Evolutionary conservation across 192 early-diverging fungal genomes (phyloP), one percentile per base, ranked within the genome.

Genomic region (Kickxella alabastrina): DNA sequence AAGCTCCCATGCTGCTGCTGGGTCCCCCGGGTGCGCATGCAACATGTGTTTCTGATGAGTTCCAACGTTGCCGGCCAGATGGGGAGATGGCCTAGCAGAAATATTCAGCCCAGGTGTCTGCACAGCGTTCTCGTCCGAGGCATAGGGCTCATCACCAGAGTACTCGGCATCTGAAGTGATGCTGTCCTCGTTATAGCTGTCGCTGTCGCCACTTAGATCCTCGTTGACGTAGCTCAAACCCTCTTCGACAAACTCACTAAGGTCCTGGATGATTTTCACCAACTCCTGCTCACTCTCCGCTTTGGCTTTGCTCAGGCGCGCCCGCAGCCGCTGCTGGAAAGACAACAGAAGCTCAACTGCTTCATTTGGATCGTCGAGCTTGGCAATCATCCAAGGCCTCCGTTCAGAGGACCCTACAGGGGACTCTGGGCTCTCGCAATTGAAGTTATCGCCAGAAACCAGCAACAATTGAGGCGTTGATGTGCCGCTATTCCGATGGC

Each of bases 141-240:
- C n/a, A n/a, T n/a, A 26, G 28, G 25, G 39, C 10, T 17, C 44
- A 13, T 17, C 25, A 24, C 43, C 49, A 0, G 24, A 49, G 18
- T 38, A 17, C 3, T 39, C 42, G 32, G 24, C 31, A 32, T 32
- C 31, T 12, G 31, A 32, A 6, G 31, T 8, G 6, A 32, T 32
- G 31, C 6, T 8, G 6, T 8, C 12, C 6, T 32, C 31, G 31
- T 12, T 32, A 32, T 32, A 42, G n/a, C 36, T 44, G 37, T 36
- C 23, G 21, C 32, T 14, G 34, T 13, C 36, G 1, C 14, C 25
- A 23, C 52, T 51, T 9, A 15, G 31, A 17, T 65, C 69, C 27
- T 73, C 69, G 19, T 65, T 60, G 6, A 73, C 58, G 17, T 73
- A 65, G 43, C 69, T 57, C 45, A 73, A 50, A 10, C 69, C 63